Conservation (phyloP, 768 basidiomycete genomes). For the Rhizopogon sp. region DNA sequence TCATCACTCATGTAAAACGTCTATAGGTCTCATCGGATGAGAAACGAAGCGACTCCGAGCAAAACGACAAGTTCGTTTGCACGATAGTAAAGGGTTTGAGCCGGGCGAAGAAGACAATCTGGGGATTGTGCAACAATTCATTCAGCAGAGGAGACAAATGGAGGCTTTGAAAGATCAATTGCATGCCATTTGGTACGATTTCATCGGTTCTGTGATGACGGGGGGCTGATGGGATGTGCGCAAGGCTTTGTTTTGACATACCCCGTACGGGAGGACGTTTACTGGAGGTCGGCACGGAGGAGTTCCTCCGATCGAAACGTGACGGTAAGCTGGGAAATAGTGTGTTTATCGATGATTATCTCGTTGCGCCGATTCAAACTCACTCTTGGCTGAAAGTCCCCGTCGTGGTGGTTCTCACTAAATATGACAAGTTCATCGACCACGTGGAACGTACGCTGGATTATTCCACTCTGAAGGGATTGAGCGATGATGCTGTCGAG, state of each 20-base stretch:
- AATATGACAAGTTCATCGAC: slow-evolving; percentile 1
- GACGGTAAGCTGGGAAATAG: neutral
- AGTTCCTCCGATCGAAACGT: neutral
- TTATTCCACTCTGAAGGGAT: neutral
- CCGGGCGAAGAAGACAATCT: slow-evolving; percentile 3
- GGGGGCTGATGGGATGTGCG: neutral
- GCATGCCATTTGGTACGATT: slow-evolving; percentile 10
- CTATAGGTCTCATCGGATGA: neutral
- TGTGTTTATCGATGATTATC: neutral
- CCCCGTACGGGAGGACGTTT: neutral
- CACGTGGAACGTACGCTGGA: neutral
- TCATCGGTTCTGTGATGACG: no score
- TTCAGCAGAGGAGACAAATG: neutral
- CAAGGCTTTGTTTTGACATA: neutral
- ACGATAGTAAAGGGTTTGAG: slow-evolving; percentile 13
- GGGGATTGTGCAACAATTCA: slow-evolving; percentile 4
- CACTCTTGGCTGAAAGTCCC: neutral
- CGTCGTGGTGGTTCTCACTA: slow-evolving; percentile 1
- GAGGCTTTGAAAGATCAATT: slow-evolving; percentile 4
- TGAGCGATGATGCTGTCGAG: neutral
- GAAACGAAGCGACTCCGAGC: neutral
- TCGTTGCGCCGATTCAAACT: neutral
- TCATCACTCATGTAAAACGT: neutral
- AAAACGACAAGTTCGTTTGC: slow-evolving; percentile 8
- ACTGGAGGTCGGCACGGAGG: neutral